A percentile compares a stretch with the other conserved stretches of the same genome.
These are phyloP conservation scores for Populus deltoides DNA, from an alignment of 345 rosid species.

Conservation along the genomic window DNA sequence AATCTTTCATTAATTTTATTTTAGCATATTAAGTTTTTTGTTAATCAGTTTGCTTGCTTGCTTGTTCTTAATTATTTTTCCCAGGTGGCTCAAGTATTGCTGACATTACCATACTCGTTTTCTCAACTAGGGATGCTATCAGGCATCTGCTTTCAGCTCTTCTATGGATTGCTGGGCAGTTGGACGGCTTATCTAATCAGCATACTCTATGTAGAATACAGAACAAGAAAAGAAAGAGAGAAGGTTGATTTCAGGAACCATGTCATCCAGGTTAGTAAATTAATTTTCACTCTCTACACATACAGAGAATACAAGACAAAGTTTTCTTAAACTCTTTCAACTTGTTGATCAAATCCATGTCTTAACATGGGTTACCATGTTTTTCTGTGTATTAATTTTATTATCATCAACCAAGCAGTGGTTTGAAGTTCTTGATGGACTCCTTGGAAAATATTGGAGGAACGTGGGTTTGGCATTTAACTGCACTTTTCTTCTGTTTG, in stretches of 20 bases:
- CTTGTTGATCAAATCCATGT: background rate
- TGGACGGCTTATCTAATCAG: conserved; percentile 99
- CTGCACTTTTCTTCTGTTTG: conserved; percentile 98
- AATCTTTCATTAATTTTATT: background rate
- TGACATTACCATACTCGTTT: conserved; percentile 94
- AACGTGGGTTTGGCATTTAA: conserved; percentile 98
- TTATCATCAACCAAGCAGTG: conserved; percentile 38
- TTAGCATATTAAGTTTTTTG: background rate
- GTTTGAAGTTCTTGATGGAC: conserved; percentile 99
- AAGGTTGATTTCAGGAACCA: conserved; percentile 97
- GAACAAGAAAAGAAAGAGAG: conserved; percentile 93
- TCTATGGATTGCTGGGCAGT: conserved; percentile 87
- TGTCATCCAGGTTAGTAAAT: conserved; percentile 71
- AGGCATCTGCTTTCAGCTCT: conserved; percentile 88
- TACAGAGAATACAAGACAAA: background rate
- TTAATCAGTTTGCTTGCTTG: background rate
- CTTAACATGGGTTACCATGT: background rate
- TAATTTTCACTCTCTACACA: background rate
- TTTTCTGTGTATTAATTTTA: background rate
- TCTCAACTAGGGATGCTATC: conserved; percentile 98
- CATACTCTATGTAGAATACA: conserved; percentile 87
- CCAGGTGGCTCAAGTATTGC: conserved; percentile 99
- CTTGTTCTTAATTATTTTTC: background rate
- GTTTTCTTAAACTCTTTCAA: background rate
- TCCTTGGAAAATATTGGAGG: conserved; percentile 97